Evolutionary conservation across 2,329 filamentous ascomycete genomes (phyloP).

Genomic region (Aureobasidium melanogenum): DNA sequence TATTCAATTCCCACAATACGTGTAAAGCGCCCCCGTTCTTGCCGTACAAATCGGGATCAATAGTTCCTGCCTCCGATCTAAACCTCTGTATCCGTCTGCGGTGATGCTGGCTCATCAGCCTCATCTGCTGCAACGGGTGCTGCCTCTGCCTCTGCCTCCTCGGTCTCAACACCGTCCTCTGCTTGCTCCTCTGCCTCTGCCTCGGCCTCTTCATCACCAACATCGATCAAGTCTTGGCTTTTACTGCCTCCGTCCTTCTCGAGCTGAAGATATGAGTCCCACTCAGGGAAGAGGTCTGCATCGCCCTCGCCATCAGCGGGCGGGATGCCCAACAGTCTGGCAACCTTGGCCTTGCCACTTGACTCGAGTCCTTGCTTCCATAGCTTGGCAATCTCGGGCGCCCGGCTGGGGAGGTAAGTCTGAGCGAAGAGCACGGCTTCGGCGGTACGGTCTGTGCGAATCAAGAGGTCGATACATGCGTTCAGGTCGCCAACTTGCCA

Average conservation of each 20-base stretch:
- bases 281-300: conserved; percentile 88
- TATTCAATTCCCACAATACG: neutral
- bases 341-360: conserved; percentile 74
- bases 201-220: conserved; percentile 19
- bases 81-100: conserved; percentile 12
- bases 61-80: neutral
- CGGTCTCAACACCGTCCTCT: conserved; percentile 13
- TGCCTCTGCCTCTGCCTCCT: conserved; percentile 8
- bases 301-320: conserved; percentile 52
- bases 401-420: conserved; percentile 82
- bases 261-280: conserved; percentile 79
- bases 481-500: conserved; percentile 82
- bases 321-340: conserved; percentile 73
- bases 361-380: conserved; percentile 86
- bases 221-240: conserved; percentile 32
- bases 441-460: conserved; percentile 66
- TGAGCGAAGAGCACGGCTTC: conserved; percentile 90
- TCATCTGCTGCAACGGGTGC: conserved; percentile 4
- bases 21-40: neutral
- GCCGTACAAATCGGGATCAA: neutral
- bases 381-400: conserved; percentile 55
- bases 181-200: conserved; percentile 12
- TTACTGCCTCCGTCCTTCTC: conserved; percentile 60
- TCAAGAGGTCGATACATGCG: conserved; percentile 69
- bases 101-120: conserved; percentile 11